Conservation (phyloP, 2,329 filamentous ascomycete genomes). For the Fusarium napiforme region DNA sequence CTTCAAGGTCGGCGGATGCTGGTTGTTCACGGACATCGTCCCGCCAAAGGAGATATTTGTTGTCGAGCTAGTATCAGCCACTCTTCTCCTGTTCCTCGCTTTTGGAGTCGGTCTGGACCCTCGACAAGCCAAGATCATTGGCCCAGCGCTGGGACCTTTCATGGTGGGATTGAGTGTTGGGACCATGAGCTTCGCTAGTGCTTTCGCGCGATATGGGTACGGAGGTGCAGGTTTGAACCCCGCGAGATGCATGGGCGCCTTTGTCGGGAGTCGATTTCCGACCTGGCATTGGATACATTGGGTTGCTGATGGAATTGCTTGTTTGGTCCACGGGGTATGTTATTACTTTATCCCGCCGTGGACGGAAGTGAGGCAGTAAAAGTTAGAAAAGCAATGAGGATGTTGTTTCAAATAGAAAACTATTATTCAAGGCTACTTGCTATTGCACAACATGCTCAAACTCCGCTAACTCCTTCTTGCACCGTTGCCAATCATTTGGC, state of each 20-base stretch:
- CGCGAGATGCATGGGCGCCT: constrained; percentile 36
- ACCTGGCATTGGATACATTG: constrained; percentile 44
- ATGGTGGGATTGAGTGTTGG: constrained; percentile 58
- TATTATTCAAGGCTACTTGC: too few relatives aligned
- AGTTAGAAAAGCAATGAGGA: too few relatives aligned
- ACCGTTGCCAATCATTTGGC: not conserved
- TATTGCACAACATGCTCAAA: too few relatives aligned
- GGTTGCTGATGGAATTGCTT: constrained; percentile 26
- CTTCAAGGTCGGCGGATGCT: constrained; percentile 47
- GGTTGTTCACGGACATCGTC: constrained; percentile 42
- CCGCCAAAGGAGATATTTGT: constrained; percentile 51
- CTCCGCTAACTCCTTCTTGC: too few relatives aligned
- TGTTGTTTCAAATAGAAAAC: too few relatives aligned
- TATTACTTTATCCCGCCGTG: constrained; percentile 39
- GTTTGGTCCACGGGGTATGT: constrained; percentile 20
- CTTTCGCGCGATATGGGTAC: constrained; percentile 41
- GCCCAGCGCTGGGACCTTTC: constrained; percentile 60
- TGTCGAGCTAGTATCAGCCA: constrained; percentile 60
- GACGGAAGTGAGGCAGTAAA: not conserved
- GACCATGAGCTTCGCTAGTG: constrained; percentile 50
- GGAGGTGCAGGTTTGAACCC: constrained; percentile 40
- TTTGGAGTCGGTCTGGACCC: constrained; percentile 67
- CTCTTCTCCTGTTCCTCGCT: constrained; percentile 60
- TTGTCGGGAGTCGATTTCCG: constrained; percentile 37
- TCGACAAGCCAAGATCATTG: constrained; percentile 59